Base-by-base conservation (phyloP, 495 filamentous ascomycete species). In the Echria macrotheca region DNA sequence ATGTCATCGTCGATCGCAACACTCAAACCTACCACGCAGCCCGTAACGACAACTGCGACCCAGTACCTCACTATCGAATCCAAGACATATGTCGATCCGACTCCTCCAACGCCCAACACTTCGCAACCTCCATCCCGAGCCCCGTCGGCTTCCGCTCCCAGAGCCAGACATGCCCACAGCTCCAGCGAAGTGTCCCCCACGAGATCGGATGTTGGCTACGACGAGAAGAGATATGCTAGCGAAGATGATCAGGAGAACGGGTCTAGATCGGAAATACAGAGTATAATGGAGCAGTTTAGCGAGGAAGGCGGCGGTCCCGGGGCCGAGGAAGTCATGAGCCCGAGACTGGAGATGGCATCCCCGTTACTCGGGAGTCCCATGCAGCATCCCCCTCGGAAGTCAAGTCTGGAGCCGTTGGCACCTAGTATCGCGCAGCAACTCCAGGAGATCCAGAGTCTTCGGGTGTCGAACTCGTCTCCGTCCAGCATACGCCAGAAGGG, bases 231-330 rank as follows among this genome's bases (percentile, higher is more conserved):
- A 47, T 71, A 67, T 44, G 44, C 59, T 41, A 82, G 76, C 44
- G 73, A 77, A 51, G 75, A 78, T 51, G 72, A 79, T 44, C 73
- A 74, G 25, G 81, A 85, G 42, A 79, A 77, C n/a, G 79, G 77
- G 22, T 89, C 88, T 3, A 82, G 82, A 44, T 82, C 84, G 1
- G 93, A 96, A 62, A 96, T 98, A 41, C 88, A 96, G 66, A 95
- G 77, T 59, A 96, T 98, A 53, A 96, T 98, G 84, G 90, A 90
- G 52, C 85, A 84, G 58, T 89, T 89, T 46, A 80, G 81, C 55
- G 81, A 85, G 55, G 79, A 78, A 15, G 77, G 78, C 2, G 79
- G 80, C 41, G 84, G 80, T 9, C 81, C 76, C 9, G 81, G 73
- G 23, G 76, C 81, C 46, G 79, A 88, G 8, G 85, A 89, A 64